Conservation (phyloP, 176 grass and related monocot species). For the Hyparrhenia diplandra region DNA sequence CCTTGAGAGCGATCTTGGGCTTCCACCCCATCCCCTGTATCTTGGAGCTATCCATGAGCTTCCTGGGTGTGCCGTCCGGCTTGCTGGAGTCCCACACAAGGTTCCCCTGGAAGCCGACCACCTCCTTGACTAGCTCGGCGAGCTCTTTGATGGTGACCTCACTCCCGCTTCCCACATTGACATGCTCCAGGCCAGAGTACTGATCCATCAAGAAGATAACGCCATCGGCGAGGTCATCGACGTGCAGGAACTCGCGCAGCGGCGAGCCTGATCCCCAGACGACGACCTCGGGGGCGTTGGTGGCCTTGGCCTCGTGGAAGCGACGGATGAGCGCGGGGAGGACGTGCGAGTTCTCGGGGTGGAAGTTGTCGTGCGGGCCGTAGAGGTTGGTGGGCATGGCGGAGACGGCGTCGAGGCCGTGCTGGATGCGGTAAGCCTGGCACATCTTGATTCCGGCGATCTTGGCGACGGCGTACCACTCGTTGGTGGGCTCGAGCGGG, state of each 20-base stretch:
- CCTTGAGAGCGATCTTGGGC: slow-evolving; percentile 55
- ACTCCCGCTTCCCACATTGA: slow-evolving; percentile 65
- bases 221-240: slow-evolving; percentile 61
- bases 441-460: slow-evolving; percentile 85
- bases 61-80: slow-evolving; percentile 67
- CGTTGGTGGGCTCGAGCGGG: slow-evolving; percentile 85
- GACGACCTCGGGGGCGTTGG: slow-evolving; percentile 44
- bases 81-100: slow-evolving; percentile 70
- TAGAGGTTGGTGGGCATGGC: slow-evolving; percentile 90
- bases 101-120: slow-evolving; percentile 58
- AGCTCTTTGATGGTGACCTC: slow-evolving; percentile 82
- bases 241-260: slow-evolving; percentile 67
- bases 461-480: slow-evolving; percentile 85
- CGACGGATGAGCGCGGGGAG: slow-evolving; percentile 61
- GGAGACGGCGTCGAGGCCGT: slow-evolving; percentile 65
- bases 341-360: slow-evolving; percentile 62
- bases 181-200: slow-evolving; percentile 65
- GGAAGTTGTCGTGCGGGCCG: slow-evolving; percentile 77
- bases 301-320: slow-evolving; percentile 62
- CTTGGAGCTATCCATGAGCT: slow-evolving; percentile 89
- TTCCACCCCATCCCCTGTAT: slow-evolving; percentile 66
- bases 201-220: slow-evolving; percentile 69
- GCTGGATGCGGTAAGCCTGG: slow-evolving; percentile 84
- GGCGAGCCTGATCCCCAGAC: slow-evolving; percentile 76
- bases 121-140: slow-evolving; percentile 62